phyloP scores from a whole-genome alignment of 2,329 filamentous ascomycete species.

The Aspergillus sojae region DNA sequence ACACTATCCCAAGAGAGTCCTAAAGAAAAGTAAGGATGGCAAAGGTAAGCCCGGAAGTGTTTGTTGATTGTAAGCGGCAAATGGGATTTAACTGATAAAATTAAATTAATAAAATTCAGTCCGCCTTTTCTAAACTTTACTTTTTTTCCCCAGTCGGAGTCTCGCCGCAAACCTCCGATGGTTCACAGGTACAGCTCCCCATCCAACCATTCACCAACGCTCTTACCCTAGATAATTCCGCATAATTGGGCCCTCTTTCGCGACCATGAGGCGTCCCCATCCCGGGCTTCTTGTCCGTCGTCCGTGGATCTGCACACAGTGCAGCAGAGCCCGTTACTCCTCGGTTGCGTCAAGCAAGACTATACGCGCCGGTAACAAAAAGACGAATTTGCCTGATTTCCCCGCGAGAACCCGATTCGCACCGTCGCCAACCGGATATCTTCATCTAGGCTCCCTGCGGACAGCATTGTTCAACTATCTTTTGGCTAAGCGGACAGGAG shows the following conservation, averaged over 20 bases:
- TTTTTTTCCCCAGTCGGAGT: slow-evolving; percentile 14
- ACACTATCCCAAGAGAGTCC: neutral
- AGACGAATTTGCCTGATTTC: slow-evolving; percentile 46
- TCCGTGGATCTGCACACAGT: slow-evolving; percentile 42
- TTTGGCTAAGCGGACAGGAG: slow-evolving; percentile 81
- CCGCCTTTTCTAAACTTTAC: slow-evolving; percentile 13
- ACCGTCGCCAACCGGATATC: slow-evolving; percentile 89
- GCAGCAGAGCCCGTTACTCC: slow-evolving; percentile 38
- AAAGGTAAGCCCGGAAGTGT: neutral
- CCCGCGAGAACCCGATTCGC: slow-evolving; percentile 85
- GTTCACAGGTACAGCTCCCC: neutral
- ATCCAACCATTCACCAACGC: slow-evolving; percentile 4
- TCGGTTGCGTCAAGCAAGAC: slow-evolving; percentile 22
- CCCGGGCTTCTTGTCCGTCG: slow-evolving; percentile 29
- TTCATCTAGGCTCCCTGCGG: slow-evolving; percentile 87
- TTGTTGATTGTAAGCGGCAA: neutral
- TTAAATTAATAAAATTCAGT: slow-evolving; percentile 18
- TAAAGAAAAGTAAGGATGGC: neutral
- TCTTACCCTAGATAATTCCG: slow-evolving; percentile 1
- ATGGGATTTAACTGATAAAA: neutral
- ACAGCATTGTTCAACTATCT: slow-evolving; percentile 97
- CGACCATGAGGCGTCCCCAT: slow-evolving; percentile 33
- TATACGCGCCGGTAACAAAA: slow-evolving; percentile 31
- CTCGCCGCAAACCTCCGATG: slow-evolving; percentile 15
- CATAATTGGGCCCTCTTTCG: neutral